phyloP scores from a whole-genome alignment of 768 basidiomycete species.

The Hericium erinaceus region DNA sequence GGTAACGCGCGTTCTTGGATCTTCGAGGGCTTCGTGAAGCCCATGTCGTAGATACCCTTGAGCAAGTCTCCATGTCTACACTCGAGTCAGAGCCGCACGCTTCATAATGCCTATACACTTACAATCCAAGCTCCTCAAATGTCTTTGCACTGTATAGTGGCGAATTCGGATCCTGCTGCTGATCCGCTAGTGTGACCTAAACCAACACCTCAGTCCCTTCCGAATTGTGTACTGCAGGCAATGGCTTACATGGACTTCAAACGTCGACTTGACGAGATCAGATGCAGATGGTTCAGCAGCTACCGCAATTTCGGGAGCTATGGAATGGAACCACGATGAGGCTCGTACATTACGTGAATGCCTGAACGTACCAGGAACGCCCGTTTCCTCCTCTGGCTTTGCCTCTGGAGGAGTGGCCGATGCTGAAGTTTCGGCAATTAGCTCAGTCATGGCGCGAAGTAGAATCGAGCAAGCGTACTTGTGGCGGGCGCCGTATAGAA shows the following conservation, averaged over 20 bases:
- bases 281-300: slow-evolving; percentile 20
- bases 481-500: slow-evolving; percentile 52
- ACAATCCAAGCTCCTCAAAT: slow-evolving; percentile 95
- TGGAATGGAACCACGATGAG: neutral
- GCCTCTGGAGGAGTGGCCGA: neutral
- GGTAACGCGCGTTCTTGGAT: slow-evolving; percentile 97
- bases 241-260: slow-evolving; percentile 65
- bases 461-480: neutral
- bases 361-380: neutral
- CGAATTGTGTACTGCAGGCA: neutral
- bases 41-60: slow-evolving; percentile 91
- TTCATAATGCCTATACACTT: slow-evolving; percentile 60
- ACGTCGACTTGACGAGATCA: slow-evolving; percentile 71
- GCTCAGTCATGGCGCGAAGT: neutral
- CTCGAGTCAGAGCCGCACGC: neutral
- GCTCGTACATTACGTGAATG: neutral
- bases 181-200: slow-evolving; percentile 93
- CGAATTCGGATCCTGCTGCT: slow-evolving; percentile 93
- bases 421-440: neutral
- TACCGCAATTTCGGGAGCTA: neutral
- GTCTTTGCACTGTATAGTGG: slow-evolving; percentile 88
- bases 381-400: neutral
- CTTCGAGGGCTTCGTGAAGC: slow-evolving; percentile 96
- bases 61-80: slow-evolving; percentile 75
- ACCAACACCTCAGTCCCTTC: neutral